These are phyloP conservation scores for Globisporangium parvum DNA, from an alignment of 352 stramenopile species.

Conservation along the genomic window DNA sequence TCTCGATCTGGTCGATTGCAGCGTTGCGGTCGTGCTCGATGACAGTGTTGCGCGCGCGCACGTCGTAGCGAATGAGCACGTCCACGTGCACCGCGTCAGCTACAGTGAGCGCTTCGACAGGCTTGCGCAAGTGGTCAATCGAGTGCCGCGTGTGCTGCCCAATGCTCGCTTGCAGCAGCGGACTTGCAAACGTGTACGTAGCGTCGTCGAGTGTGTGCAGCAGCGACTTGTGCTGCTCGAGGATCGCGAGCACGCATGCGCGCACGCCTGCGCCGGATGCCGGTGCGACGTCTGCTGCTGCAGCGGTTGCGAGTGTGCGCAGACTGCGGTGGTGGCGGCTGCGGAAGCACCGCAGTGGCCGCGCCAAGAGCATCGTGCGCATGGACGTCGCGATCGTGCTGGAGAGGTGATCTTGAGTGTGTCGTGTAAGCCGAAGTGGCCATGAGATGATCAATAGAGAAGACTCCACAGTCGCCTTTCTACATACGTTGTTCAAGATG, in stretches of 20 bases:
- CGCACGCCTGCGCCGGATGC: constrained; percentile 16
- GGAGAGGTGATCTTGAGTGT: too few relatives aligned
- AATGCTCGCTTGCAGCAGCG: constrained; percentile 50
- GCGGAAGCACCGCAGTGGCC: too few relatives aligned
- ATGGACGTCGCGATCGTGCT: too few relatives aligned
- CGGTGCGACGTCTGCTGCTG: not conserved
- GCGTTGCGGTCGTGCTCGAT: constrained; percentile 54
- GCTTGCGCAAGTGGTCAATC: constrained; percentile 74
- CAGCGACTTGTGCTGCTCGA: constrained; percentile 59
- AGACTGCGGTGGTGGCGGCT: too few relatives aligned
- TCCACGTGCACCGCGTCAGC: not conserved
- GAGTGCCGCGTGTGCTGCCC: constrained; percentile 77
- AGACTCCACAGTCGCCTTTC: too few relatives aligned
- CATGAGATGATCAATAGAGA: too few relatives aligned
- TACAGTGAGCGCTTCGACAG: constrained; percentile 30
- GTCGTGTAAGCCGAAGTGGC: too few relatives aligned
- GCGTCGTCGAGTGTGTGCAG: constrained; percentile 38
- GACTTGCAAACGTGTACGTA: constrained; percentile 62
- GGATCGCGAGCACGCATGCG: constrained; percentile 49
- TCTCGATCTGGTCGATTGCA: constrained; percentile 50
- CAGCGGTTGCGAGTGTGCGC: not conserved
- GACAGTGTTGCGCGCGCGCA: constrained; percentile 55
- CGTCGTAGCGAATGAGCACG: constrained; percentile 54
- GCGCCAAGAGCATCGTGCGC: too few relatives aligned
- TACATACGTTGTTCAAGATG: too few relatives aligned